Evolutionary conservation across 306 rosid species (phyloP).

Genomic region (Sicyos edulis): DNA sequence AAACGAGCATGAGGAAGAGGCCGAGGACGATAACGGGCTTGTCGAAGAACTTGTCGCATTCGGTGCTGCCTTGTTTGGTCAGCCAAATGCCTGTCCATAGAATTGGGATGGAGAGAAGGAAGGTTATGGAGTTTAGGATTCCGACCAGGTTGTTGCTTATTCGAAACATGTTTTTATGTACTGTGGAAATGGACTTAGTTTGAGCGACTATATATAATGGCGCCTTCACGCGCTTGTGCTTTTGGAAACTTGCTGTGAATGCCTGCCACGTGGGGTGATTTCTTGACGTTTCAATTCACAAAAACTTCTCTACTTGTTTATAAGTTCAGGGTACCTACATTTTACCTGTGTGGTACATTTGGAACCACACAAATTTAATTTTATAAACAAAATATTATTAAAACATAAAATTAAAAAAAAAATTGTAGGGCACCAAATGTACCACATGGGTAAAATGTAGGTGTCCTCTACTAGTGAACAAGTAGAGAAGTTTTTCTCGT

Average conservation of each 20-base stretch:
- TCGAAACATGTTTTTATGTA: conserved; percentile 23
- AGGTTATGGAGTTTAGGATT: conserved; percentile 38
- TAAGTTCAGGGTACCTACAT: no score
- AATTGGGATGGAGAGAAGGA: conserved; percentile 49
- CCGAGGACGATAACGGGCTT: conserved; percentile 40
- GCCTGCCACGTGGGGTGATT: not conserved
- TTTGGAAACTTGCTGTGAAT: not conserved
- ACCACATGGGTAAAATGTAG: no score
- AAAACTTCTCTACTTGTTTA: no score
- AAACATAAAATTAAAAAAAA: no score
- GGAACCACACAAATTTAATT: no score
- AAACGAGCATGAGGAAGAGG: conserved; percentile 34
- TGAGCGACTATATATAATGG: not conserved
- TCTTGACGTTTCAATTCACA: no score
- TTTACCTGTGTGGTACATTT: no score
- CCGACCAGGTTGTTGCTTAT: conserved; percentile 48
- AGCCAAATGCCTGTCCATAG: conserved; percentile 39
- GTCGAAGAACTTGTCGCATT: conserved; percentile 42
- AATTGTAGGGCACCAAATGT: no score
- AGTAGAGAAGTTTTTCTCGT: no score
- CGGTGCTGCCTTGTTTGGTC: conserved; percentile 35
- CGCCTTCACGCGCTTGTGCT: not conserved
- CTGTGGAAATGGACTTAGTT: not conserved
- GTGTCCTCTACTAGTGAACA: no score
- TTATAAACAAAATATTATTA: no score